Evolutionary conservation across 495 filamentous ascomycete species (phyloP), one percentile per base, ranked within the genome.

Genomic region (Neurospora intermedia): DNA sequence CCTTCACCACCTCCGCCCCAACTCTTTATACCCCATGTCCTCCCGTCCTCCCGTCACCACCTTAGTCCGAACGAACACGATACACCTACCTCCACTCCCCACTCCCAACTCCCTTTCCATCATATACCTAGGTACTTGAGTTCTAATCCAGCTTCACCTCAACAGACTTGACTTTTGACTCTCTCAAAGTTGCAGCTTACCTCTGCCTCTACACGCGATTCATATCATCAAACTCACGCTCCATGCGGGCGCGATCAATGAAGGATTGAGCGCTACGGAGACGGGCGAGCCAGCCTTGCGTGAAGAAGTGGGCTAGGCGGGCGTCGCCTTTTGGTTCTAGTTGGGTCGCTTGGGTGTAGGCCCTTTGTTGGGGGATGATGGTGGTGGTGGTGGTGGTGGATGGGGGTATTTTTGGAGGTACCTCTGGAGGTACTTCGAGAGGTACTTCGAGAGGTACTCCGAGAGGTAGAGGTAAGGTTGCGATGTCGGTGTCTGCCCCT

Each of bases 221-320:
- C 27, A 27, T 27, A 2, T 27, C 27, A 31, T 78, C 76, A 43
- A 79, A 31, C 18, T 72, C 43, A 45, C 73, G 73, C 31, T 79
- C 74, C 73, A 72, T 74, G 18, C 77, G 42, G 38, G 73, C 69
- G 74, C 72, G 69, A 69, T 79, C 72, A 4, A 79, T 72, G 13
- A 75, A 18, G 38, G 78, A 76, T 5, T 75, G 66, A 0, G 69
- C 69, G 54, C 70, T 72, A 3, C 73, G 42, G 62, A 79, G 59
- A 40, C 76, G 71, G 18, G 72, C 66, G 15, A 76, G 72, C 78
- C 78, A 78, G 16, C 78, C 78, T 62, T 79, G 73, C 0, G 74
- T 73, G 76, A 76, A 79, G 27, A 70, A 16, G 74, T 75, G 77
- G 4, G 78, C 69, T 16, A 79, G 71, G 8, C 74, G 69, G 18